These are phyloP conservation scores for Yamadazyma dushanensis DNA, from an alignment of 1,139 yeast genomes.

Conservation along the genomic window DNA sequence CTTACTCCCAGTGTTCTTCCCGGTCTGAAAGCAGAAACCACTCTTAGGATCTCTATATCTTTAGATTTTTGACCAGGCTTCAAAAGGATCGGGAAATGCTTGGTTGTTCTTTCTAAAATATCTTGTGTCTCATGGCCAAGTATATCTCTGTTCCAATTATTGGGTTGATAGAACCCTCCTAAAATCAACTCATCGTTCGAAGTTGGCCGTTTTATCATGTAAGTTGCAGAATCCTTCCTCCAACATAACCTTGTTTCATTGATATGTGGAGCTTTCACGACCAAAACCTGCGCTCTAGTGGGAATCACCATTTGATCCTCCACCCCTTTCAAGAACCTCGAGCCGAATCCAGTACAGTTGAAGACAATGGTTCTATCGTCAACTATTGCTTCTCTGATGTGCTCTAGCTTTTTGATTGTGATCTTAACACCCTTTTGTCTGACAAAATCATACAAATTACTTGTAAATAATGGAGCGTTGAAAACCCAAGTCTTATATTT, in stretches of 20 bases:
- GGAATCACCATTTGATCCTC: slow-evolving; percentile 52
- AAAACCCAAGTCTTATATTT: slow-evolving; percentile 33
- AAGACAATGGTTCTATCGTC: slow-evolving; percentile 43
- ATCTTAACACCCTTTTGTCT: slow-evolving; percentile 15
- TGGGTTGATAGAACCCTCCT: slow-evolving; percentile 66
- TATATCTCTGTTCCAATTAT: slow-evolving; percentile 57
- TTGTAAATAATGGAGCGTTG: slow-evolving; percentile 23
- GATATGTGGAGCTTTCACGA: slow-evolving; percentile 52
- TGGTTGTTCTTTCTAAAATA: slow-evolving; percentile 55
- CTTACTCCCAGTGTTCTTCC: slow-evolving; percentile 70
- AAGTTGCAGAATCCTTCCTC: slow-evolving; percentile 40
- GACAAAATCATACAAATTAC: slow-evolving; percentile 12
- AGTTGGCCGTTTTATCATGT: slow-evolving; percentile 10
- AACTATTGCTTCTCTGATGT: slow-evolving; percentile 11
- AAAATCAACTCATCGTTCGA: slow-evolving; percentile 52
- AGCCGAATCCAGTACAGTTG: slow-evolving; percentile 67
- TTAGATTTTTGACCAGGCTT: slow-evolving; percentile 16
- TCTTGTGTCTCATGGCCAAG: slow-evolving; percentile 54
- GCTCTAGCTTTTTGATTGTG: slow-evolving; percentile 9
- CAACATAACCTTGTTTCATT: slow-evolving; percentile 38
- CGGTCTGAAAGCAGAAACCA: slow-evolving; percentile 70
- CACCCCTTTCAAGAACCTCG: slow-evolving; percentile 55
- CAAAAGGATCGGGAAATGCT: slow-evolving; percentile 53
- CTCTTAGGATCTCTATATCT: slow-evolving; percentile 47
- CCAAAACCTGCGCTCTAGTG: slow-evolving; percentile 64